Percentiles rank a stretch among this genome's conserved stretches.
Conservation (phyloP, 1,139 yeast genomes). For the Zygoascus hellenicus region DNA sequence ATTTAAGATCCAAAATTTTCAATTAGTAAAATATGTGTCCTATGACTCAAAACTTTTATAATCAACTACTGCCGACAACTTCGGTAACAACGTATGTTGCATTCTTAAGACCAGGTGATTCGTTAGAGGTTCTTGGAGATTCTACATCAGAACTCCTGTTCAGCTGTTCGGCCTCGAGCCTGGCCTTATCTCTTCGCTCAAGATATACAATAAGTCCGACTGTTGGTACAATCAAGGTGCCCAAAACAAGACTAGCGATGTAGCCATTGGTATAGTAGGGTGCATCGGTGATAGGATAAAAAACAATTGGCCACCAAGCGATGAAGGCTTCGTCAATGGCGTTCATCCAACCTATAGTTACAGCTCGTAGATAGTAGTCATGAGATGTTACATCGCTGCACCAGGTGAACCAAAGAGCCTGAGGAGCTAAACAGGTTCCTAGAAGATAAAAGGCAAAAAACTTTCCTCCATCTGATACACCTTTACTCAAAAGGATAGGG, state of each 20-base stretch:
- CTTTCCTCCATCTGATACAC: constrained; percentile 15
- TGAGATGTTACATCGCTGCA: constrained; percentile 18
- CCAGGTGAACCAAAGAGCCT: constrained; percentile 21
- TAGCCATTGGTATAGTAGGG: constrained; percentile 16
- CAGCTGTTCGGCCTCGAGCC: not conserved
- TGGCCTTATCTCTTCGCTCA: constrained; percentile 13
- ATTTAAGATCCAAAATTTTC: no score
- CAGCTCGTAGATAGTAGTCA: constrained; percentile 17
- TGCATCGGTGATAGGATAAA: constrained; percentile 20
- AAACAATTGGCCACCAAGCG: constrained; percentile 20
- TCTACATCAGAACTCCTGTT: not conserved
- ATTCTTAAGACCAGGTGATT: no score
- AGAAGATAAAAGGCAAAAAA: constrained; percentile 17
- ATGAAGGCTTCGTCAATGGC: constrained; percentile 19
- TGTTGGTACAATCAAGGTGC: constrained; percentile 18
- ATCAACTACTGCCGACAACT: no score
- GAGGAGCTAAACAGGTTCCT: constrained; percentile 19
- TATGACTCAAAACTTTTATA: no score
- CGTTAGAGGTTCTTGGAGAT: not conserved
- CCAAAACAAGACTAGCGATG: constrained; percentile 15
- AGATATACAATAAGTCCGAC: constrained; percentile 17
- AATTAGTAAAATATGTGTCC: no score
- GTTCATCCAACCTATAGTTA: constrained; percentile 21
- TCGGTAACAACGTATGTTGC: no score
- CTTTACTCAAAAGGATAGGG: constrained; percentile 13